A percentile compares a stretch with the other conserved stretches of the same genome.
phyloP scores from a whole-genome alignment of 345 rosid species.

The Salix suchowensis region DNA sequence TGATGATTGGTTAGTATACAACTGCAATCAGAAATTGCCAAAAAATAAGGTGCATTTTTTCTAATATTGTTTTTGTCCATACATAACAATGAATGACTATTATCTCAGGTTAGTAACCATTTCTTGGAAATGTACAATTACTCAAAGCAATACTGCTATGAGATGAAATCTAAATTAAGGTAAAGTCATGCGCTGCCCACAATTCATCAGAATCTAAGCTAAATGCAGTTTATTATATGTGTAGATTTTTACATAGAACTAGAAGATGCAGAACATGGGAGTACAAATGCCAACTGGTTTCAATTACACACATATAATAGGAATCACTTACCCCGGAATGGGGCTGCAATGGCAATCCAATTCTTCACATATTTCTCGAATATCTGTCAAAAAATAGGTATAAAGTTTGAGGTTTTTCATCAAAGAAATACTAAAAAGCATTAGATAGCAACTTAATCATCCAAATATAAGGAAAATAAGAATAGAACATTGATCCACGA shows the following conservation, averaged over 20 bases:
- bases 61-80: neutral
- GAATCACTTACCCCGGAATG: conserved; percentile 61
- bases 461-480: neutral
- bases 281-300: neutral
- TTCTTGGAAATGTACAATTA: too few relatives aligned
- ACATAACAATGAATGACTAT: neutral
- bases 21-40: too few relatives aligned
- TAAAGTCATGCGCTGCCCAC: neutral
- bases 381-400: conserved; percentile 36
- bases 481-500: neutral
- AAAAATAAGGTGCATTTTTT: neutral
- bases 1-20: too few relatives aligned
- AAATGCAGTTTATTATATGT: neutral
- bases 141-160: too few relatives aligned
- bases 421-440: neutral
- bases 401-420: neutral
- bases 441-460: neutral
- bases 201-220: neutral
- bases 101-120: too few relatives aligned
- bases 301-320: neutral
- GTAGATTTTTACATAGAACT: neutral
- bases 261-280: neutral
- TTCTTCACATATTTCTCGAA: conserved; percentile 85
- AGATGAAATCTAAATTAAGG: neutral
- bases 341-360: conserved; percentile 97